Conservation (phyloP, 2,329 filamentous ascomycete species). For the Colletotrichum sp. region DNA sequence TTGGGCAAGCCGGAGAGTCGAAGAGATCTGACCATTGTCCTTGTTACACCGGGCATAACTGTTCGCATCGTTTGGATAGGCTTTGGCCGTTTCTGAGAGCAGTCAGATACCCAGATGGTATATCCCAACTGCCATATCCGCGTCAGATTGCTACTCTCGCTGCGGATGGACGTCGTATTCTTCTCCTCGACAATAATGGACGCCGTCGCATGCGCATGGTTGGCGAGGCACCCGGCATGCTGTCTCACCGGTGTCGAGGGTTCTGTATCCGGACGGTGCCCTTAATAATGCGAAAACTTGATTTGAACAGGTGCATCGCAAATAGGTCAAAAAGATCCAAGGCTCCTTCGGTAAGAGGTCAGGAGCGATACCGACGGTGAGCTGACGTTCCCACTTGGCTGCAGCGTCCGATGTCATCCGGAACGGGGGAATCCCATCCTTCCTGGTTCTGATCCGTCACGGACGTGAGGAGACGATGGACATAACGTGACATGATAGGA, state of each 20-base stretch:
- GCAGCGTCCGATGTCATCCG: slow-evolving; percentile 3
- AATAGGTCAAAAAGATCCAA: neutral
- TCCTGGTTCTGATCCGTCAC: neutral
- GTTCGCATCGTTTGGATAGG: neutral
- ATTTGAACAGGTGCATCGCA: neutral
- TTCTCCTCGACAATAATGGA: neutral
- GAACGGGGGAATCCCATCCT: neutral
- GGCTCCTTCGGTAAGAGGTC: neutral
- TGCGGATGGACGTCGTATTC: neutral
- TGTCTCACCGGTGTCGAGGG: neutral
- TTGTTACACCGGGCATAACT: neutral
- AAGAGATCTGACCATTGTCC: neutral
- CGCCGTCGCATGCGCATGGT: neutral
- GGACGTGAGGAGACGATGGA: neutral
- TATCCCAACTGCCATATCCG: neutral
- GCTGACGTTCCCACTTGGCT: slow-evolving; percentile 2
- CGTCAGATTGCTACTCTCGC: neutral
- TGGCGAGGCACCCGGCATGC: neutral
- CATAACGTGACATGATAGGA: slow-evolving; percentile 1
- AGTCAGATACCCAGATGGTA: neutral
- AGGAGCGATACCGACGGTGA: neutral
- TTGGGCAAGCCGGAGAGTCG: neutral
- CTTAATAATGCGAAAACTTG: neutral
- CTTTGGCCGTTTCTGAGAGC: neutral
- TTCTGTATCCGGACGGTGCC: neutral